Evolutionary conservation across 2,329 filamentous ascomycete genomes (phyloP).

Genomic region (Fusarium albosuccineum): DNA sequence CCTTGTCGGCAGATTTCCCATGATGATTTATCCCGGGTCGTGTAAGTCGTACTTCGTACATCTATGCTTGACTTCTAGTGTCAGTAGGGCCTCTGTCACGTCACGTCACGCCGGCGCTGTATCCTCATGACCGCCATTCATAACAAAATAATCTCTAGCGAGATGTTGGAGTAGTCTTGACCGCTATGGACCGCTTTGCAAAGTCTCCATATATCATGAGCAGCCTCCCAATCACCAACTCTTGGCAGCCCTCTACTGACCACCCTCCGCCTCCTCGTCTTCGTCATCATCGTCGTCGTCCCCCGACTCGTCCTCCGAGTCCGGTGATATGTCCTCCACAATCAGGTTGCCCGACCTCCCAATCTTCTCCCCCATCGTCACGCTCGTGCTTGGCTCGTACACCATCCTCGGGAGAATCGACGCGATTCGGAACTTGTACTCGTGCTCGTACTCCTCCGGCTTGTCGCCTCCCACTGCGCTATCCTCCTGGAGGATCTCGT

Average conservation of each 20-base stretch:
- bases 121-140: too few relatives aligned
- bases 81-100: too few relatives aligned
- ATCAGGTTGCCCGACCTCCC: conserved; percentile 89
- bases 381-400: conserved; percentile 76
- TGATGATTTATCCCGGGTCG: neutral
- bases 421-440: conserved; percentile 87
- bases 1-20: conserved; percentile 3
- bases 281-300: conserved; percentile 47
- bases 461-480: conserved; percentile 50
- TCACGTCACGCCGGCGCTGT: too few relatives aligned
- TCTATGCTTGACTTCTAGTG: too few relatives aligned
- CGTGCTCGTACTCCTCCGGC: conserved; percentile 80
- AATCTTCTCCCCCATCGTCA: conserved; percentile 78
- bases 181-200: conserved; percentile 34
- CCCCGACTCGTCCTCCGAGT: conserved; percentile 53
- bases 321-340: conserved; percentile 73
- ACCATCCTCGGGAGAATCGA: conserved; percentile 87
- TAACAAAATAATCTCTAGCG: too few relatives aligned
- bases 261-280: conserved; percentile 41
- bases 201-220: conserved; percentile 17
- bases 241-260: conserved; percentile 31
- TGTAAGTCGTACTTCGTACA: neutral
- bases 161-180: conserved; percentile 12
- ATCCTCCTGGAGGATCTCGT: conserved; percentile 70
- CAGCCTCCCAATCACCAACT: conserved; percentile 15